Evolutionary conservation across 192 early-diverging fungal species (phyloP).

Genomic region (Coemansia sp.): DNA sequence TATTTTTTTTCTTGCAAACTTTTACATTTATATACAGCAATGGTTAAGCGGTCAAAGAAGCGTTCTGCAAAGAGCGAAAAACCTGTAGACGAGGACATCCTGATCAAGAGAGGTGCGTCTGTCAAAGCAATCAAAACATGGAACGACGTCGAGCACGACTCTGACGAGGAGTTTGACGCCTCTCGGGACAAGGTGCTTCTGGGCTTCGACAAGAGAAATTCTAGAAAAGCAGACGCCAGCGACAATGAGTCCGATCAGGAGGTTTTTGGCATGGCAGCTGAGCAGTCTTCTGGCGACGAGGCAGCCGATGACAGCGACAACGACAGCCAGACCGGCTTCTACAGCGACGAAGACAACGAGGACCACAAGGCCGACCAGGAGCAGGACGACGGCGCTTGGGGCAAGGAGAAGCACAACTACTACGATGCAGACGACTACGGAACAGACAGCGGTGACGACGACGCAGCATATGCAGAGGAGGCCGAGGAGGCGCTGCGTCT

Average conservation of each 20-base stretch:
- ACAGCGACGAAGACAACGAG: slow-evolving; percentile 49
- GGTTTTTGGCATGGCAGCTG: slow-evolving; percentile 69
- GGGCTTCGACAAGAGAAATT: slow-evolving; percentile 23
- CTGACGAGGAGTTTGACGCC: slow-evolving; percentile 71
- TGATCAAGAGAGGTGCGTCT: slow-evolving; percentile 42
- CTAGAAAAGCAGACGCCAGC: slow-evolving; percentile 19
- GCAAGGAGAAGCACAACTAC: slow-evolving; percentile 71
- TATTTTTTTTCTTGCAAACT: too few species aligned
- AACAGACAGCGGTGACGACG: slow-evolving; percentile 72
- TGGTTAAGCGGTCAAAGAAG: slow-evolving; percentile 43
- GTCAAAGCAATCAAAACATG: slow-evolving; percentile 68
- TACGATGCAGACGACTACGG: slow-evolving; percentile 82
- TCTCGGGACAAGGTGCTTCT: slow-evolving; percentile 60
- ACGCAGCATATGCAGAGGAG: slow-evolving; percentile 69
- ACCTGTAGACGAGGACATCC: slow-evolving; percentile 28
- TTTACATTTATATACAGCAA: neutral
- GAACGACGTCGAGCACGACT: slow-evolving; percentile 74
- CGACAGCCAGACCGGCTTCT: neutral
- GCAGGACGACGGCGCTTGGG: slow-evolving; percentile 73
- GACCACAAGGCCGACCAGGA: slow-evolving; percentile 16
- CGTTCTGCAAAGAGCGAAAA: slow-evolving; percentile 10
- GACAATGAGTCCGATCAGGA: slow-evolving; percentile 75
- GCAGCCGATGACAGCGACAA: slow-evolving; percentile 40
- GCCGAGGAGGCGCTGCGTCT: slow-evolving; percentile 85
- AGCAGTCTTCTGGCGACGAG: slow-evolving; percentile 29